Conservation (phyloP, 2,329 filamentous ascomycete species). For the Penicillium sp. region DNA sequence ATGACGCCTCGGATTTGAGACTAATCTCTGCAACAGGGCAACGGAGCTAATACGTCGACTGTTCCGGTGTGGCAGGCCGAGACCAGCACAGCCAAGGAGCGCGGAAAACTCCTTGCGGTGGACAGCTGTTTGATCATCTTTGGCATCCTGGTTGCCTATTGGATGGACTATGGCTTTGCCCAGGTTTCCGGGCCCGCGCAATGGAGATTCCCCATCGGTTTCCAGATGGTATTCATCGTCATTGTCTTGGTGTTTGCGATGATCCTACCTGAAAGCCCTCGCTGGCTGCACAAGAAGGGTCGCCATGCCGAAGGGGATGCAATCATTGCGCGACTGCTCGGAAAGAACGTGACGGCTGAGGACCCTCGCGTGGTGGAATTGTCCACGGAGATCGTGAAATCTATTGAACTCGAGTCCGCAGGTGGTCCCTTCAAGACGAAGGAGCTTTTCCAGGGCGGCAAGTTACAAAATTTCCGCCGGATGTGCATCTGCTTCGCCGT, state of each 20-base stretch:
- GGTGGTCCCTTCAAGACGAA: slow-evolving; percentile 43
- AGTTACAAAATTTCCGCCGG: slow-evolving; percentile 16
- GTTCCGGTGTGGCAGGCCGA: slow-evolving; percentile 52
- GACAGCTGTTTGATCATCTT: slow-evolving; percentile 53
- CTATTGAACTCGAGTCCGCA: too few relatives aligned
- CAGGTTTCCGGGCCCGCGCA: slow-evolving; percentile 44
- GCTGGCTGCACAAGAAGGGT: slow-evolving; percentile 40
- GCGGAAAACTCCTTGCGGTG: slow-evolving; percentile 50
- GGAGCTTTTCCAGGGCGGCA: neutral
- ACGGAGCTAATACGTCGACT: slow-evolving; percentile 53
- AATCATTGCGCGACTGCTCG: neutral
- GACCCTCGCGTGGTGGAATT: neutral
- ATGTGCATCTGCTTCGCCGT: slow-evolving; percentile 1
- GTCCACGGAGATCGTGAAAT: neutral
- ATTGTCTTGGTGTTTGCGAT: slow-evolving; percentile 47
- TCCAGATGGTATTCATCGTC: slow-evolving; percentile 53
- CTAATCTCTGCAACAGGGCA: slow-evolving; percentile 31
- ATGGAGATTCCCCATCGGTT: slow-evolving; percentile 49
- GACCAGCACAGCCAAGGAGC: slow-evolving; percentile 45
- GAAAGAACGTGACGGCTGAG: neutral
- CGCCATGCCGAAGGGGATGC: slow-evolving; percentile 35
- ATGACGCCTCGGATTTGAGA: too few relatives aligned
- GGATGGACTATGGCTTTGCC: slow-evolving; percentile 54
- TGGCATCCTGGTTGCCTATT: slow-evolving; percentile 52
- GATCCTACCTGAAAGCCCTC: slow-evolving; percentile 26